These are phyloP conservation scores for Amphichorda felina DNA, from an alignment of 2,329 filamentous ascomycete species.

Conservation along the genomic window DNA sequence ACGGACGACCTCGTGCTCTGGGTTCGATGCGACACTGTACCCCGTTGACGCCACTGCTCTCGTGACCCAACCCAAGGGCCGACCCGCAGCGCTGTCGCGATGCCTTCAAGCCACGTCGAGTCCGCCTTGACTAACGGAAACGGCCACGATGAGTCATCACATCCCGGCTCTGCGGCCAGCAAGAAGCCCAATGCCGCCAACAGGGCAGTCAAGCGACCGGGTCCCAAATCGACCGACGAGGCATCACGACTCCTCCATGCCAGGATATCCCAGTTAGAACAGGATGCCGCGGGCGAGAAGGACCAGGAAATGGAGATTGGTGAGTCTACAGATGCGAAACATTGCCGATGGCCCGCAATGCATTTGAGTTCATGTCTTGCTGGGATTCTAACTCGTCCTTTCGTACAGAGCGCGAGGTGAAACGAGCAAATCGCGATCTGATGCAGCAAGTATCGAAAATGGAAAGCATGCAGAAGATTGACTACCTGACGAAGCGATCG, in stretches of 20 bases:
- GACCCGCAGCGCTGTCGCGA: constrained; percentile 9
- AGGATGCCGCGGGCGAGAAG: constrained; percentile 85
- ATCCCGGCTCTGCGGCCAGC: constrained; percentile 45
- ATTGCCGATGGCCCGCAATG: too few relatives aligned
- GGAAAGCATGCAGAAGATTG: constrained; percentile 83
- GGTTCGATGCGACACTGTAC: background rate
- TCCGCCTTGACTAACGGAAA: constrained; percentile 27
- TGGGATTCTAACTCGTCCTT: background rate
- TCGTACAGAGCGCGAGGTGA: constrained; percentile 72
- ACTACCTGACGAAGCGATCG: constrained; percentile 81
- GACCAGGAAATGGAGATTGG: constrained; percentile 94
- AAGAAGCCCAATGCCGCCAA: constrained; percentile 78
- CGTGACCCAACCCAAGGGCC: constrained; percentile 8
- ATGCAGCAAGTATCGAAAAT: constrained; percentile 83
- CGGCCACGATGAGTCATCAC: constrained; percentile 25
- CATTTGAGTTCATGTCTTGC: too few relatives aligned
- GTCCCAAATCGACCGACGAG: constrained; percentile 32
- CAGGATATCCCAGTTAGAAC: constrained; percentile 90
- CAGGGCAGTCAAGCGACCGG: constrained; percentile 21
- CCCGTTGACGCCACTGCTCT: constrained; percentile 4
- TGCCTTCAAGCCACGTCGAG: constrained; percentile 28
- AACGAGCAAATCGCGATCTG: constrained; percentile 85
- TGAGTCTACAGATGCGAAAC: too few relatives aligned
- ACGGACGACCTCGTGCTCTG: background rate
- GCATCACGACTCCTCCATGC: constrained; percentile 85